Evolutionary conservation across 768 basidiomycete species (phyloP), one percentile per base, ranked within the genome.

Genomic region (Epithele typhae): DNA sequence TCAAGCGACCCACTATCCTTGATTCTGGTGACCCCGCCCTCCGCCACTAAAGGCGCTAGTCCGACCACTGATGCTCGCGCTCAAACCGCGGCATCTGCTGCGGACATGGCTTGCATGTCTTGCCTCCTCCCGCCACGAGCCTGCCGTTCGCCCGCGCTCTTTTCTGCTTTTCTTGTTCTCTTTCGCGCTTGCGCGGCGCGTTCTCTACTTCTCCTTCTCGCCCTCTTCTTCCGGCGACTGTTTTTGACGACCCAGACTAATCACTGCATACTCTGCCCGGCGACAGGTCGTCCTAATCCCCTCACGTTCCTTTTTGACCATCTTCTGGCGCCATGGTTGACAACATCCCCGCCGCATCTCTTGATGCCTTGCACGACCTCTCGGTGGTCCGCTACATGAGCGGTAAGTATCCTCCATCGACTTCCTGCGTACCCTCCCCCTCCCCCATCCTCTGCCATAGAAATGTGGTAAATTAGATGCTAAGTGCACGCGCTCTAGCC

Each of bases 401-500:
- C 22, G 40, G 40, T 41, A 11, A 6, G 40, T 27, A 15, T 5
- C 19, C 4, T 39, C 38, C 17, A 22, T 9, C 2, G 12, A 6
- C 7, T 12, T 11, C 15, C 38, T 10, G 38, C n/a, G 4, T 27
- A 15, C 40, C 19, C 38, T 21, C 9, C 15, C 40, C 19, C 38
- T 21, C 18, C 17, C 17, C 19, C 9, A 25, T 18, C 17, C 15
- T 12, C 6, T 38, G 37, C 8, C 27, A 14, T 30, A 14, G 27
- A 7, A 14, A 30, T 7, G 27, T 14, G 27, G 14, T 30, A 14
- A 14, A 7, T 7, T 14, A 30, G 27, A 36, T 36, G 17, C 18
- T 36, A 14, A 30, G 14, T 14, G 27, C 8, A 30, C 27, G 7
- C 23, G 14, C 21, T 22, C 40, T 42, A 71, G 70, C 57, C 21